These are phyloP conservation scores for Strobilomyces echinocephalus DNA, from an alignment of 768 basidiomycete genomes.

Conservation along the genomic window DNA sequence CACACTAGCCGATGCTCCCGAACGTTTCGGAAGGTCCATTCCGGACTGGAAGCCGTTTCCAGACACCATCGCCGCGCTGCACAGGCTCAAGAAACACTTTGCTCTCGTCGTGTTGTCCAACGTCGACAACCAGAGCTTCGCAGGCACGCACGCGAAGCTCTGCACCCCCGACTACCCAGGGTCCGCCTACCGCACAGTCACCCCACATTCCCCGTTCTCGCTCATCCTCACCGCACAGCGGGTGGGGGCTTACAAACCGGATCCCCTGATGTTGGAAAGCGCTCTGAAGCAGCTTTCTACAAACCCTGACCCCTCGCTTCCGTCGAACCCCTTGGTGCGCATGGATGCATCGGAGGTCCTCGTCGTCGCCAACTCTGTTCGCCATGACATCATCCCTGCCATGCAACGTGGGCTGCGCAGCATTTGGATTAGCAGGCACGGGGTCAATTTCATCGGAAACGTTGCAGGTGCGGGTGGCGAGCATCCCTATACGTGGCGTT, in stretches of 20 bases:
- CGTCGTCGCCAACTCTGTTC: constrained; percentile 62
- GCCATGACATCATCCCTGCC: constrained; percentile 64
- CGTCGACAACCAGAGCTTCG: constrained; percentile 63
- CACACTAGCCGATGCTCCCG: constrained; percentile 27
- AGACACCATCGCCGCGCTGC: constrained; percentile 59
- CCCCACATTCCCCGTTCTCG: constrained; percentile 53
- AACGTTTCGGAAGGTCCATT: constrained; percentile 57
- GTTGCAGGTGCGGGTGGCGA: constrained; percentile 18
- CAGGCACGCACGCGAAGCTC: constrained; percentile 53
- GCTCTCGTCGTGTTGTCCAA: constrained; percentile 74
- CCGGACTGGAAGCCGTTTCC: constrained; percentile 61
- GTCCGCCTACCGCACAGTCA: constrained; percentile 38
- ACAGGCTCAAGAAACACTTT: constrained; percentile 54
- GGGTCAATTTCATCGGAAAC: constrained; percentile 20
- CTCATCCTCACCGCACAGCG: constrained; percentile 69
- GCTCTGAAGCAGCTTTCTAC: constrained; percentile 26
- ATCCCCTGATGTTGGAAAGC: constrained; percentile 38
- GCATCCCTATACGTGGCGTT: constrained; percentile 46
- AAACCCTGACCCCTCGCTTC: constrained; percentile 16
- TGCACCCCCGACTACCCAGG: constrained; percentile 9
- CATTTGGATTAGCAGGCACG: constrained; percentile 60
- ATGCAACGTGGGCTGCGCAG: constrained; percentile 49
- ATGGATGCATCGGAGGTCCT: constrained; percentile 45
- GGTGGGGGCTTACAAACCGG: constrained; percentile 68
- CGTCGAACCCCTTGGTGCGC: constrained; percentile 12